These are phyloP conservation scores for Leptographium lundbergii DNA, from an alignment of 2,329 filamentous ascomycete genomes.

Conservation along the genomic window DNA sequence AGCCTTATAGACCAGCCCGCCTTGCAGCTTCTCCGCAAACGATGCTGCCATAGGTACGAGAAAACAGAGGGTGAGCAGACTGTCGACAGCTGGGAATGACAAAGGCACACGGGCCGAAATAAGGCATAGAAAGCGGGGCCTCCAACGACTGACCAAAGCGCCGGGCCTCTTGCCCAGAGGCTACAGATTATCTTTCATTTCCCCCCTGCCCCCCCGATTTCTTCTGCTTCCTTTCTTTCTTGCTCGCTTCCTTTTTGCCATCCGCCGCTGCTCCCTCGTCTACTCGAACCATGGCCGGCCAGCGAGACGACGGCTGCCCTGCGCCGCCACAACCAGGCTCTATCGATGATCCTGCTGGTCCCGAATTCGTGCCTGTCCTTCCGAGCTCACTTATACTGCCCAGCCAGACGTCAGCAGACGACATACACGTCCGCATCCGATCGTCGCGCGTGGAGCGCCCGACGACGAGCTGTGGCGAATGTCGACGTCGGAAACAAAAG, in stretches of 20 bases:
- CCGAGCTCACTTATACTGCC: not conserved
- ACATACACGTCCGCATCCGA: conserved; percentile 16
- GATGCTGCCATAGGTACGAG: not conserved
- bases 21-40: not conserved
- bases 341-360: too few relatives aligned
- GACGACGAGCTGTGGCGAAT: conserved; percentile 32
- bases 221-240: not conserved
- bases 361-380: not conserved
- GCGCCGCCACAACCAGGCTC: not conserved
- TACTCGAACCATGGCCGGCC: not conserved
- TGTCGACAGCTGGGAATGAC: not conserved
- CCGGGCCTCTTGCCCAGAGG: too few relatives aligned
- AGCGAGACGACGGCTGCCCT: not conserved
- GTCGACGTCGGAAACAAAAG: conserved; percentile 35
- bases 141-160: too few relatives aligned
- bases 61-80: not conserved
- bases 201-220: too few relatives aligned
- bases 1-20: not conserved
- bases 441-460: conserved; percentile 14
- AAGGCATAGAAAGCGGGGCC: not conserved
- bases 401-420: conserved; percentile 10
- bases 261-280: not conserved
- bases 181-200: too few relatives aligned
- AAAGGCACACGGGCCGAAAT: not conserved
- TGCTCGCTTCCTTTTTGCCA: too few relatives aligned